Evolutionary conservation across 2,329 filamentous ascomycete species (phyloP), one percentile per base, ranked within the genome.

Genomic region (Sarocladium strictum): DNA sequence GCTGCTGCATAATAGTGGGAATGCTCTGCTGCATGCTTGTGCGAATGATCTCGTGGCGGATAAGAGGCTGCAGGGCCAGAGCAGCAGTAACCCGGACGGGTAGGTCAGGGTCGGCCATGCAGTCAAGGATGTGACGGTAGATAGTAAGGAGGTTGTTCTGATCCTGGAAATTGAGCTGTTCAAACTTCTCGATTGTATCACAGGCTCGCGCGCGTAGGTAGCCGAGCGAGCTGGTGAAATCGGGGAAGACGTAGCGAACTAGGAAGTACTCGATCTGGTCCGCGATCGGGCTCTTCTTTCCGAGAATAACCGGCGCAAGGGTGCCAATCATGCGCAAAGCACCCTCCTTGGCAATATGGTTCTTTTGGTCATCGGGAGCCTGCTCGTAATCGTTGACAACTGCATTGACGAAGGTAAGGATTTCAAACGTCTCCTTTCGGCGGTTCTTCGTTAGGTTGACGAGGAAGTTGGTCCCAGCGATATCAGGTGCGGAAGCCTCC

Each of bases 231-330:
- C 90, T 97, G 63, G 90, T 86, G 77, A 99, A 99, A 66, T 99
- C 94, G 47, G 94, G 94, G 77, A 99, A 97, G 55, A 99, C 94
- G 66, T 97, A 96, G 65, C 93, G 89, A 53, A 97, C 93, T 61
- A 99, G 88, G 78, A 99, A 99, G 71, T 96, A 97, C 71, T 99
- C 94, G 55, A 97, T 92, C 71, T 97, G 91, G 66, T 96, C 89
- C 33, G 93, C 94, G 61, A 99, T 97, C 1, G 94, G 94, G 66
- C 92, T 97, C 80, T 97, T 97, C 80, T 97, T 99, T 62, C 91
- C 90, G 33, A 99, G 79, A 50, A 99, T 95, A 53, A 99, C 93
- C 29, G 90, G 89, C 0, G 94, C 90, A 47, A 99, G 76, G 1
- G 93, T 97, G 24, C 92, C 94, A 65, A 99, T 97, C 90, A 99